These are phyloP conservation scores for Firmiana major DNA, from an alignment of 345 rosid genomes.

Conservation along the genomic window DNA sequence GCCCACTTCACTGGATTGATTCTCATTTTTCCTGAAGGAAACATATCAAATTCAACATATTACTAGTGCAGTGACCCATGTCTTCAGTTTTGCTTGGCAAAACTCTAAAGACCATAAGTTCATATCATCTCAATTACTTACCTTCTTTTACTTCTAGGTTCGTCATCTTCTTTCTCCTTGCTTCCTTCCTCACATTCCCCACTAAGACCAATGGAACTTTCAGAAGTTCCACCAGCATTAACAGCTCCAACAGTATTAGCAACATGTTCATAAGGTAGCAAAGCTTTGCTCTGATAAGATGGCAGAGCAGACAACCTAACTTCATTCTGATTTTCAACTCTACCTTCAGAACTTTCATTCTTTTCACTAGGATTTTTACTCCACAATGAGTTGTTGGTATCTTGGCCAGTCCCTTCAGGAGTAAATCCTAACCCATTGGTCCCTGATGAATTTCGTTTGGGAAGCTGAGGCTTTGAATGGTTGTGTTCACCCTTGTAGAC, in stretches of 20 bases:
- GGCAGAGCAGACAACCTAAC: conserved; percentile 22
- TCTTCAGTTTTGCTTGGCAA: neutral
- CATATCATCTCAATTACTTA: conserved; percentile 18
- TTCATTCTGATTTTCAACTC: conserved; percentile 41
- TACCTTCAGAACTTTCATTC: conserved; percentile 41
- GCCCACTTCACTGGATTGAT: conserved; percentile 50
- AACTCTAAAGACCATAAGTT: neutral
- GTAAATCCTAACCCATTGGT: conserved; percentile 39
- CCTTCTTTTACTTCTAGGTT: conserved; percentile 73
- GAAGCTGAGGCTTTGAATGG: conserved; percentile 77
- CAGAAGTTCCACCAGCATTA: conserved; percentile 43
- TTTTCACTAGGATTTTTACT: conserved; percentile 35
- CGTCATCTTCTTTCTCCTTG: conserved; percentile 57
- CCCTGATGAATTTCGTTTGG: conserved; percentile 49
- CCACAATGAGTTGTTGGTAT: conserved; percentile 25
- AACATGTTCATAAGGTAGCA: conserved; percentile 29
- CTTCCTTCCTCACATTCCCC: conserved; percentile 65
- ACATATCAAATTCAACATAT: conserved; percentile 2
- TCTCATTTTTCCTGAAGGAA: conserved; percentile 52
- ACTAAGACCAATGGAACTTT: conserved; percentile 56
- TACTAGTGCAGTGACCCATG: neutral
- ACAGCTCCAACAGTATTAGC: conserved; percentile 19
- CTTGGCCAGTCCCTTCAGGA: conserved; percentile 43
- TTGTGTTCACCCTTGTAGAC: conserved; percentile 95
- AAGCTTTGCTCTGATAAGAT: conserved; percentile 27